Base-by-base conservation (phyloP, 75 land plant genomes). In the Azolla pinnata region DNA sequence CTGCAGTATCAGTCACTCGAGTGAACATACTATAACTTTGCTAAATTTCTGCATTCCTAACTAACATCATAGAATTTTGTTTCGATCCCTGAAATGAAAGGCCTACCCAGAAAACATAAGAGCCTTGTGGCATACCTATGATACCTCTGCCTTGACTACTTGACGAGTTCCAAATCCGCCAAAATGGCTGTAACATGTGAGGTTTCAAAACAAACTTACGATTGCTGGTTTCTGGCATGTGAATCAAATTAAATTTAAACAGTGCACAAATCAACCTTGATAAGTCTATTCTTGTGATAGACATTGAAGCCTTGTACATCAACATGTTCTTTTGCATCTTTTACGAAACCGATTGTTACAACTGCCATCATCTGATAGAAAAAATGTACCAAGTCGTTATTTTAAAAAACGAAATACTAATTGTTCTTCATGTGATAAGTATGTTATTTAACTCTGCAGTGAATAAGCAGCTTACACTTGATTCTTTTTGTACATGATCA, bases 271-370 rank as follows among this genome's bases (percentile, higher is more conserved):
- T 14, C 7, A 38, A 38, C 42, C 42, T 38, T 91, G 28, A 91
- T 91, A 0, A 91, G 79, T 25, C 97, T 78, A 62, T 91, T 91
- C 57, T 91, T 91, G 71, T 91, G 97, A 70, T 91, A 91, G 19
- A 91, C 92, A 68, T 87, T 87, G 47, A 91, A 91, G 1, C 97
- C 97, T 65, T 91, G 97, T 63, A 91, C 72, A 62, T 91, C 87
- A 57, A 91, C 80, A 69, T 90, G 97, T 54, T 65, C 30, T 31
- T 72, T 64, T 30, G 97, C 97, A 76, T 91, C 97, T 69, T 87
- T 91, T 59, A 91, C 88, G 70, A 91, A 91, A n/a, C 97, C 97
- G 63, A 91, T 67, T 0, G 79, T 87, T 55, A 91, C 88, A 20
- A 63, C 71, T 54, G 86, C 96, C 59, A 18, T 46, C 49, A 46